phyloP scores from a whole-genome alignment of 139 green algal species.

The Diplosphaera chodatii region DNA sequence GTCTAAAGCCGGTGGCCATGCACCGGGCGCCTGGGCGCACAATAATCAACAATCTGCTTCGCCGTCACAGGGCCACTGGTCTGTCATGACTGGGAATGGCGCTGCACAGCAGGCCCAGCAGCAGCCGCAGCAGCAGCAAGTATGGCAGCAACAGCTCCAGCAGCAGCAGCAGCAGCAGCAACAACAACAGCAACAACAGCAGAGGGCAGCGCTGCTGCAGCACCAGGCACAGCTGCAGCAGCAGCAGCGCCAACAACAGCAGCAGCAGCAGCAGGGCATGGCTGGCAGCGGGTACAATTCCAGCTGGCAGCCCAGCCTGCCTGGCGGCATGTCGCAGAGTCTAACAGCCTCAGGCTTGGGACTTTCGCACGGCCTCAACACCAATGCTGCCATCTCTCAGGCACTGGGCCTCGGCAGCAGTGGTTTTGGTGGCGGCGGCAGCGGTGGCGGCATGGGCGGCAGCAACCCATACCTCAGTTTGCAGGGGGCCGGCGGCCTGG shows the following conservation, averaged over 20 bases:
- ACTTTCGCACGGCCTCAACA: too few relatives aligned
- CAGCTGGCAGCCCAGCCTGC: not conserved
- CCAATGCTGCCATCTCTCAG: too few relatives aligned
- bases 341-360: not conserved
- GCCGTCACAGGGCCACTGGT: not conserved
- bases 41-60: not conserved
- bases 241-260: not conserved
- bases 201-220: not conserved
- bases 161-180: not conserved
- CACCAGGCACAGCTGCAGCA: not conserved
- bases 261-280: too few relatives aligned
- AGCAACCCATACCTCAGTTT: too few relatives aligned
- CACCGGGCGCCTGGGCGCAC: not conserved
- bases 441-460: not conserved
- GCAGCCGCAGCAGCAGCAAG: not conserved
- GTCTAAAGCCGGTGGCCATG: not conserved
- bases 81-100: not conserved
- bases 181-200: not conserved
- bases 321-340: not conserved
- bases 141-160: not conserved
- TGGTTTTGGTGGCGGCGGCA: too few relatives aligned
- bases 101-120: not conserved
- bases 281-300: not conserved
- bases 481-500: too few relatives aligned
- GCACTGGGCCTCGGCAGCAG: too few relatives aligned